Conservation (phyloP, 169 alveolate species). For the Plasmodium gallinaceum region DNA sequence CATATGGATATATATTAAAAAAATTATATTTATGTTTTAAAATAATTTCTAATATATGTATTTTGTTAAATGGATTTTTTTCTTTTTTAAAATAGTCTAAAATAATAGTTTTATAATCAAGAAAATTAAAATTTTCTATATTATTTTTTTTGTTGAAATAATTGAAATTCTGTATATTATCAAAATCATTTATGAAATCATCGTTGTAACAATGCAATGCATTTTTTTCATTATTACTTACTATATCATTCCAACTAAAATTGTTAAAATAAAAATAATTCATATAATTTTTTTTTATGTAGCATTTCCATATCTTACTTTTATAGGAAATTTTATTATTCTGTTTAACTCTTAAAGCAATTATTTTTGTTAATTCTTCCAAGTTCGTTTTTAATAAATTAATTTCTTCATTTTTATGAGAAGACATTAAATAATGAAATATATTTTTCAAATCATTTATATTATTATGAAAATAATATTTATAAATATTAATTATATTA, state of each 20-base stretch:
- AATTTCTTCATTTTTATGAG: constrained; percentile 8
- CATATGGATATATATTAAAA: constrained; percentile 54
- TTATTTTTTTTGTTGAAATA: not conserved
- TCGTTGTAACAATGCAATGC: no score
- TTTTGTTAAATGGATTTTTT: constrained; percentile 20
- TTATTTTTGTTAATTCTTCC: constrained; percentile 5
- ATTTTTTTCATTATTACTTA: not conserved
- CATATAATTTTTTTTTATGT: constrained; percentile 11
- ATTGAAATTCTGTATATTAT: not conserved
- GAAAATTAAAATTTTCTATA: not conserved
- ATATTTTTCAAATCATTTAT: constrained; percentile 4
- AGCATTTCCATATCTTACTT: not conserved
- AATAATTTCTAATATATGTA: constrained; percentile 25
- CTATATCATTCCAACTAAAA: not conserved
- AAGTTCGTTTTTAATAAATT: not conserved
- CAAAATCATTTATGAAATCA: no score
- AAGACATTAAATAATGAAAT: not conserved
- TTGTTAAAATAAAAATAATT: constrained; percentile 8
- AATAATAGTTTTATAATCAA: constrained; percentile 15
- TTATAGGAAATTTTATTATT: constrained; percentile 13
- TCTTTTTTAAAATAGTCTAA: constrained; percentile 21
- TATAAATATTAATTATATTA: constrained; percentile 32
- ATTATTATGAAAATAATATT: not conserved
- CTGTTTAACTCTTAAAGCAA: not conserved
- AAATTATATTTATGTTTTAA: constrained; percentile 27